Conservation (phyloP, 192 early-diverging fungal genomes). For the Nowakowskiella sp. region DNA sequence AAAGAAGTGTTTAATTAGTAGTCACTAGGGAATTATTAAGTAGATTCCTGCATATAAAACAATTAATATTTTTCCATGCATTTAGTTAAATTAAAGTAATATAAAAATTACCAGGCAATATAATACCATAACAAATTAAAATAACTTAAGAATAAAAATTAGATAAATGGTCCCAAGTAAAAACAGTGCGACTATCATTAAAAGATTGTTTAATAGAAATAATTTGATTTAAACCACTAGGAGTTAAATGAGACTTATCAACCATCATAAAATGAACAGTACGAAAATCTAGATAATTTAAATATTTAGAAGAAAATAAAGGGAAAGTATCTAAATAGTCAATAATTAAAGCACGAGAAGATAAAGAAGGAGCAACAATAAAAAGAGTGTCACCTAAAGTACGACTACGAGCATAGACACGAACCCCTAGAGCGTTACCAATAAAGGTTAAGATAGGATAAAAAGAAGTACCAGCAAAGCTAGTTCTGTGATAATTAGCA, state of each 20-base stretch:
- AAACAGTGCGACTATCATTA: neutral
- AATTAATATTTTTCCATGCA: neutral
- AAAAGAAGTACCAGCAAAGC: neutral
- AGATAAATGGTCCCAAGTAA: neutral
- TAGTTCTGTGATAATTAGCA: neutral
- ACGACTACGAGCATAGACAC: neutral
- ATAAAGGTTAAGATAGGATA: neutral
- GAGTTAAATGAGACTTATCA: no score
- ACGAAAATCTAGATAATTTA: neutral
- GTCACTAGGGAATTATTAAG: no score
- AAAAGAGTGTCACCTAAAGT: neutral
- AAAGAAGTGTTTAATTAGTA: no score
- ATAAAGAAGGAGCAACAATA: neutral
- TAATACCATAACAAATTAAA: neutral
- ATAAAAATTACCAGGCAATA: no score
- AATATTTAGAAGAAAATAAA: neutral
- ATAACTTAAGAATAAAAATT: neutral
- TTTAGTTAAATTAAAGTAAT: neutral
- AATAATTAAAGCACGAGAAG: neutral
- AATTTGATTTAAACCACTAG: neutral
- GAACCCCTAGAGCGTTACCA: neutral
- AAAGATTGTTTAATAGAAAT: neutral
- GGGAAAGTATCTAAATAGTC: neutral
- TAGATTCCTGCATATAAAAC: neutral
- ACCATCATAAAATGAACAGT: no score